A percentile compares a stretch with the other conserved stretches of the same genome.
These are phyloP conservation scores for Debaryomyces sp. DNA, from an alignment of 1,139 yeast genomes.

Conservation along the genomic window DNA sequence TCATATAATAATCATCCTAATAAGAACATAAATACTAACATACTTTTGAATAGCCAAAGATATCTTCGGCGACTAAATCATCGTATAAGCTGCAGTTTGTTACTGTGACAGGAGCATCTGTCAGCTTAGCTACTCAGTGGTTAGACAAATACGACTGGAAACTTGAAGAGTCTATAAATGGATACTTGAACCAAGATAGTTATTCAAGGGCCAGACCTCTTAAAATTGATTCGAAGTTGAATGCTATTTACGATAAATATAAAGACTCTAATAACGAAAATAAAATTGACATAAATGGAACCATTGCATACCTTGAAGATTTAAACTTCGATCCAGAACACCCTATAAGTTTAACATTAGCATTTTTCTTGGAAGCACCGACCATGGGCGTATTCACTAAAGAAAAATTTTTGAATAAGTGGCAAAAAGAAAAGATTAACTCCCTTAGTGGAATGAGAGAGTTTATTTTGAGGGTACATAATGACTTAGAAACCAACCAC, in stretches of 20 bases:
- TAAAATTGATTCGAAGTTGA: constrained; percentile 21
- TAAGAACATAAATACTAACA: constrained; percentile 13
- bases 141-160: constrained; percentile 30
- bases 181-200: constrained; percentile 19
- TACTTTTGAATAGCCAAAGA: constrained; percentile 5
- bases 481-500: constrained; percentile 27
- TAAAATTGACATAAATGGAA: constrained; percentile 72
- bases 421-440: constrained; percentile 47
- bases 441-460: constrained; percentile 53
- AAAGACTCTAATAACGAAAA: constrained; percentile 27
- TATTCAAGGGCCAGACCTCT: not conserved
- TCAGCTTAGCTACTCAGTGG: constrained; percentile 28
- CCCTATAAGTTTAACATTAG: constrained; percentile 65
- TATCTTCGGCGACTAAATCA: constrained; percentile 9
- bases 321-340: constrained; percentile 76
- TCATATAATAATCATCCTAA: not conserved
- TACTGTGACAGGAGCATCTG: constrained; percentile 32
- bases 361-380: constrained; percentile 68
- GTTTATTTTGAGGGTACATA: constrained; percentile 40
- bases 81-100: constrained; percentile 28
- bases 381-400: constrained; percentile 61
- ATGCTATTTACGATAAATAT: constrained; percentile 30
- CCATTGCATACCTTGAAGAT: constrained; percentile 66
- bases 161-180: constrained; percentile 33
- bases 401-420: constrained; percentile 53